These are phyloP conservation scores for Aspergillus coremiiformis DNA, from an alignment of 495 filamentous ascomycete genomes.

Conservation along the genomic window DNA sequence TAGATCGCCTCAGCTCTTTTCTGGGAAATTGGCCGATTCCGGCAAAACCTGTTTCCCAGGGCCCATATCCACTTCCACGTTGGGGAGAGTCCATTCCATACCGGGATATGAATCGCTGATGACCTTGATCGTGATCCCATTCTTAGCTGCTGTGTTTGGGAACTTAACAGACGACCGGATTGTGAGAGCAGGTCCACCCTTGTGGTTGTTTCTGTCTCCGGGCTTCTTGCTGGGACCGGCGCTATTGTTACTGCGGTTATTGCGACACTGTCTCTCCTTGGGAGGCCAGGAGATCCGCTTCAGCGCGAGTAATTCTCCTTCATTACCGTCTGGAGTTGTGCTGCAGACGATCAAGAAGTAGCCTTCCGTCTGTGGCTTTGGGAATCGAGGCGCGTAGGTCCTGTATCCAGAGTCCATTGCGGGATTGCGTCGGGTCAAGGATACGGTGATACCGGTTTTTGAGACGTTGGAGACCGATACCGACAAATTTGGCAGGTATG, in stretches of 20 bases:
- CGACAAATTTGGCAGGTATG: slow-evolving; percentile 60
- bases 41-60: slow-evolving; percentile 18
- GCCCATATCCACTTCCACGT: slow-evolving; percentile 22
- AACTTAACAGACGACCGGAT: slow-evolving; percentile 52
- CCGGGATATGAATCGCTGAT: slow-evolving; percentile 83
- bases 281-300: slow-evolving; percentile 75
- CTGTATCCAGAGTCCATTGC: slow-evolving; percentile 53
- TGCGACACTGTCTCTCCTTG: slow-evolving; percentile 10
- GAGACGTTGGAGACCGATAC: slow-evolving; percentile 54
- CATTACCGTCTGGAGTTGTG: slow-evolving; percentile 47
- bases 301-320: slow-evolving; percentile 70
- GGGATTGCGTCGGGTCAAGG: slow-evolving; percentile 59
- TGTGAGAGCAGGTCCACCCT: slow-evolving; percentile 8
- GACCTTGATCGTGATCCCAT: slow-evolving; percentile 57
- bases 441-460: slow-evolving; percentile 53
- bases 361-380: slow-evolving; percentile 91
- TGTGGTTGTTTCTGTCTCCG: slow-evolving; percentile 12
- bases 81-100: slow-evolving; percentile 55
- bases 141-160: slow-evolving; percentile 30
- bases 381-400: slow-evolving; percentile 81
- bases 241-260: slow-evolving; percentile 13
- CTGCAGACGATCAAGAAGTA: slow-evolving; percentile 70
- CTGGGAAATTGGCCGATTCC: background rate
- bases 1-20: background rate
- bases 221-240: slow-evolving; percentile 23